These are phyloP conservation scores for Penicillium vulpinum DNA, from an alignment of 2,329 filamentous ascomycete genomes.

Conservation along the genomic window DNA sequence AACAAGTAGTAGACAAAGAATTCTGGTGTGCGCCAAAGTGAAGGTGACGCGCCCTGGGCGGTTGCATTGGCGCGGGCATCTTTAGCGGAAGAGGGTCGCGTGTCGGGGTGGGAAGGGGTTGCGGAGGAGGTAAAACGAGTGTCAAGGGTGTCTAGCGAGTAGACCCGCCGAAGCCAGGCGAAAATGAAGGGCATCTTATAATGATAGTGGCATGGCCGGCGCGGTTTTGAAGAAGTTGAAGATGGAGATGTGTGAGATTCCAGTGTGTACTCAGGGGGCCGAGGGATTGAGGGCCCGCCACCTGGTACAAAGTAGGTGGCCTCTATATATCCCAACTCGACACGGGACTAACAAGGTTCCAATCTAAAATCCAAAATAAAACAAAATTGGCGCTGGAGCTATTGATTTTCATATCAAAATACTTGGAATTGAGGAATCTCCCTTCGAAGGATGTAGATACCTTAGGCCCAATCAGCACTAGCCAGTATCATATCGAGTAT, in stretches of 20 bases:
- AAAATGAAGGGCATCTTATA: constrained; percentile 48
- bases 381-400: background rate
- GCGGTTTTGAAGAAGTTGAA: constrained; percentile 12
- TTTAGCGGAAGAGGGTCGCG: constrained; percentile 42
- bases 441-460: background rate
- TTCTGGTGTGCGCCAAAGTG: constrained; percentile 84
- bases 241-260: constrained; percentile 7
- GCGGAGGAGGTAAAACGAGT: constrained; percentile 72
- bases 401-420: background rate
- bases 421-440: background rate
- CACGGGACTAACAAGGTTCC: background rate
- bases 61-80: constrained; percentile 41
- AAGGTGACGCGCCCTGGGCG: constrained; percentile 54
- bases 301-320: background rate
- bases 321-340: background rate
- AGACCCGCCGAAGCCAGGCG: constrained; percentile 54
- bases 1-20: constrained; percentile 78
- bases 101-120: constrained; percentile 64
- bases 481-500: constrained; percentile 3
- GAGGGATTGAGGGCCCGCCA: background rate
- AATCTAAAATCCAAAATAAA: background rate
- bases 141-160: constrained; percentile 68
- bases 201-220: constrained; percentile 32
- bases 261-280: constrained; percentile 23
- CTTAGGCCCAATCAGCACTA: constrained; percentile 12